These are phyloP conservation scores for Arthrobotrys conoides DNA, from an alignment of 2,329 filamentous ascomycete genomes.

Conservation along the genomic window DNA sequence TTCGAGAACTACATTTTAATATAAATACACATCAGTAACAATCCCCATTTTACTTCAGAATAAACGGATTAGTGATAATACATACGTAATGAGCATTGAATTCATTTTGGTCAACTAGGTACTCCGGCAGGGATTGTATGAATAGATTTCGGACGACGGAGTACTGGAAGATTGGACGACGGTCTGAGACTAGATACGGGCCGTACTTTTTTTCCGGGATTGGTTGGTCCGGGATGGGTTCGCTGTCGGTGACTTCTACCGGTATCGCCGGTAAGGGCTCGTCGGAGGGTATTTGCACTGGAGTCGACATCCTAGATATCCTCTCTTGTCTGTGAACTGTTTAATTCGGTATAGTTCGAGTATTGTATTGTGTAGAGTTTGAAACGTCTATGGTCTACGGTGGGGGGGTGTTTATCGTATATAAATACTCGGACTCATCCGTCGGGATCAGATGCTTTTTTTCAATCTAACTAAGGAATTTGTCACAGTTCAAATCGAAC, in stretches of 20 bases:
- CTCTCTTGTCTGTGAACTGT: background rate
- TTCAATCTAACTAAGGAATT: background rate
- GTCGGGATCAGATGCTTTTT: constrained; percentile 26
- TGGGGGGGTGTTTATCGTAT: background rate
- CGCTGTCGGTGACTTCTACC: background rate
- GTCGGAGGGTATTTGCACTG: background rate
- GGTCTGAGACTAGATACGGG: constrained; percentile 44
- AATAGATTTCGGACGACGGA: constrained; percentile 50
- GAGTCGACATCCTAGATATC: background rate
- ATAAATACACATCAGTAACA: background rate
- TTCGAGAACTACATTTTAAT: constrained; percentile 72
- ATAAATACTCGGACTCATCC: background rate
- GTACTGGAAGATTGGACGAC: constrained; percentile 44
- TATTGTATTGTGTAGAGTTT: background rate
- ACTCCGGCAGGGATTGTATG: constrained; percentile 51
- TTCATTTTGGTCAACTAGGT: constrained; percentile 52
- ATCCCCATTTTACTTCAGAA: too few species aligned
- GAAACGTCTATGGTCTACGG: background rate
- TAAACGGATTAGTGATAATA: too few species aligned
- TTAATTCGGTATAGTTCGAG: background rate
- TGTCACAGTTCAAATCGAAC: background rate
- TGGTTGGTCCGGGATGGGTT: background rate
- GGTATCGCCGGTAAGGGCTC: background rate
- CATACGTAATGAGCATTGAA: constrained; percentile 49
- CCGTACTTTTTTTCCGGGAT: constrained; percentile 10